phyloP scores from a whole-genome alignment of 1,139 yeast genomes.

The Taiozyma sp. region DNA sequence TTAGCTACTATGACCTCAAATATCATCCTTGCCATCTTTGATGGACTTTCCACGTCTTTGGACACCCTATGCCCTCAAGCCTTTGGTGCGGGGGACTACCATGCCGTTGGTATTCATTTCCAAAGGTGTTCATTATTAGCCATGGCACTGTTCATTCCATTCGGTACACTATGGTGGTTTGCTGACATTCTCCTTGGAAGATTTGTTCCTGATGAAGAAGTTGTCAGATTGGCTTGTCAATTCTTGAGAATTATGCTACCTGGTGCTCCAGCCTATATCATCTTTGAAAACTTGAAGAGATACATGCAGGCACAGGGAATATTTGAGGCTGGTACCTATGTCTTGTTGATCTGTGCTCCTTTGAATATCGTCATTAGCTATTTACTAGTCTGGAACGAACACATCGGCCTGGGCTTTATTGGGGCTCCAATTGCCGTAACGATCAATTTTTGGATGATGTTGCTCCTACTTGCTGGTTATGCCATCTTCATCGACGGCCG shows the following conservation, averaged over 20 bases:
- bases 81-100: conserved; percentile 64
- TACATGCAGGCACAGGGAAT: conserved; percentile 90
- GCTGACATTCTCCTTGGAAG: conserved; percentile 48
- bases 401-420: conserved; percentile 56
- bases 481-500: conserved; percentile 56
- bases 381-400: conserved; percentile 70
- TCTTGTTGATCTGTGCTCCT: conserved; percentile 76
- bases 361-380: conserved; percentile 67
- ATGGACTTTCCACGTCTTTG: conserved; percentile 82
- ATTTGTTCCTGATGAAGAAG: conserved; percentile 54
- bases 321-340: conserved; percentile 85
- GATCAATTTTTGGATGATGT: conserved; percentile 69
- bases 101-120: conserved; percentile 56
- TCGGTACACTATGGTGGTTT: conserved; percentile 61
- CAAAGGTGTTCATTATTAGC: conserved; percentile 63
- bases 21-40: conserved; percentile 78
- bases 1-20: conserved; percentile 87
- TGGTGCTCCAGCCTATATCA: conserved; percentile 83
- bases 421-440: conserved; percentile 77
- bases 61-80: conserved; percentile 89
- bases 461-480: conserved; percentile 47
- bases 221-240: conserved; percentile 56
- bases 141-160: conserved; percentile 51
- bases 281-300: conserved; percentile 79
- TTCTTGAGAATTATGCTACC: conserved; percentile 62